phyloP scores from a whole-genome alignment of 345 rosid genomes.

The Euphorbia pulcherrima region DNA sequence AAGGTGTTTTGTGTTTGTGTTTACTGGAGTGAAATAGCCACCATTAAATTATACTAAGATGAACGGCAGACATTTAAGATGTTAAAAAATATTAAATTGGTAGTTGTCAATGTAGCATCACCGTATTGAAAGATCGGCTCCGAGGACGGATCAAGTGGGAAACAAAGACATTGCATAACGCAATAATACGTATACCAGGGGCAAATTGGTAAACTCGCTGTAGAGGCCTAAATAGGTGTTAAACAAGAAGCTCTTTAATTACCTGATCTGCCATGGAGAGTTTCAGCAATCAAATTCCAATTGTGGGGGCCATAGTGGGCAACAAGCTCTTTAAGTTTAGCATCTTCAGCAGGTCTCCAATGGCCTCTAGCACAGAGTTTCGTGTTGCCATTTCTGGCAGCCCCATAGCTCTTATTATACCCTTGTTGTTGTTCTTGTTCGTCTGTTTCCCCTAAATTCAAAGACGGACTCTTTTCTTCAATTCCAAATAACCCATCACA shows the following conservation, averaged over 20 bases:
- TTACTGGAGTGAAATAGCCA: too few species aligned
- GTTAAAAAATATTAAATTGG: too few species aligned
- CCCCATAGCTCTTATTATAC: background rate
- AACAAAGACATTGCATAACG: too few species aligned
- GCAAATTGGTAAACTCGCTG: too few species aligned
- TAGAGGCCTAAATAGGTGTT: too few species aligned
- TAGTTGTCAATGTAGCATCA: too few species aligned
- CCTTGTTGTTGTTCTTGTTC: constrained; percentile 4
- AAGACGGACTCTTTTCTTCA: constrained; percentile 24
- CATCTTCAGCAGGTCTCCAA: constrained; percentile 95
- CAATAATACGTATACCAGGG: too few species aligned
- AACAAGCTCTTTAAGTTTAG: constrained; percentile 86
- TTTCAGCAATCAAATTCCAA: constrained; percentile 97
- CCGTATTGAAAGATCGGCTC: too few species aligned
- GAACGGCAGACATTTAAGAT: too few species aligned
- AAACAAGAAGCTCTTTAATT: background rate
- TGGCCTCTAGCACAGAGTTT: constrained; percentile 92
- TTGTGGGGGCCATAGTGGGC: constrained; percentile 92
- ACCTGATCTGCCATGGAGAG: constrained; percentile 96
- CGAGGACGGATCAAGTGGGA: too few species aligned
- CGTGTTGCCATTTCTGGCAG: constrained; percentile 52
- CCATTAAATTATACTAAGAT: too few species aligned
- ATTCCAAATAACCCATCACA: constrained; percentile 23
- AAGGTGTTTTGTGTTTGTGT: too few species aligned
- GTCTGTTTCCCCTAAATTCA: constrained; percentile 9